Base-by-base conservation (phyloP, 176 grass and related monocot genomes). In the Neostapfia colusana region DNA sequence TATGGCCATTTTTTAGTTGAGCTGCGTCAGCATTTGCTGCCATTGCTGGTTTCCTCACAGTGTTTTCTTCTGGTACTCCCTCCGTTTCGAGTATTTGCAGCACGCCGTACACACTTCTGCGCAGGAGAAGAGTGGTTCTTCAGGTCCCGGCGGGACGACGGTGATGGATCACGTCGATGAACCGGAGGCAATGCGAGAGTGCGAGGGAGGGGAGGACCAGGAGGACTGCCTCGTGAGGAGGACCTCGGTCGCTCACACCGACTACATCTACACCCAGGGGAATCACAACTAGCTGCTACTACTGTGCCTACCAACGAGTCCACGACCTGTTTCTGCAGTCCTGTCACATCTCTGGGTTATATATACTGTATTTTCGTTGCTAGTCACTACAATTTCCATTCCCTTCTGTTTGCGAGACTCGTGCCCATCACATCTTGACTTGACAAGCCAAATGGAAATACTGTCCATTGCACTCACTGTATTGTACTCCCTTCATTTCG, bases 241-340 rank as follows among this genome's bases (percentile, higher is more conserved):
- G 83, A 86, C 83, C 11, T 64, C 86, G 51, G 69, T 79, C 34
- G 88, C 83, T 75, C 88, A 90, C 74, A 83, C 75, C 17, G 88
- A 90, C 56, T 90, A 90, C 83, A 90, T 90, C 69, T 90, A 90
- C 79, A 90, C 88, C 63, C 88, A 90, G 48, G 83, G 75, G 63
- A 90, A 83, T 8, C 88, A 90, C 69, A 83, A 90, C 79, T 89
- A 89, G 56, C 8, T 67, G 23, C 23, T 58, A 10, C 41, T 46
- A 11, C 10, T 21, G n/a, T n/a, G 73, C 5, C 58, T 27, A 23
- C 6, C 25, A 36, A 28, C 2, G 20, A 62, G 56, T 34, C 27
- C 1, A 13, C n/a, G 10, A n/a, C n/a, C 53, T 66, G 37, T 46
- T 78, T 66, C 21, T 25, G 13, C 59, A 65, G 67, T 49, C 8